Evolutionary conservation across 2,329 filamentous ascomycete genomes (phyloP), one percentile per base, ranked within the genome.

Genomic region (Metarhizium robertsii): DNA sequence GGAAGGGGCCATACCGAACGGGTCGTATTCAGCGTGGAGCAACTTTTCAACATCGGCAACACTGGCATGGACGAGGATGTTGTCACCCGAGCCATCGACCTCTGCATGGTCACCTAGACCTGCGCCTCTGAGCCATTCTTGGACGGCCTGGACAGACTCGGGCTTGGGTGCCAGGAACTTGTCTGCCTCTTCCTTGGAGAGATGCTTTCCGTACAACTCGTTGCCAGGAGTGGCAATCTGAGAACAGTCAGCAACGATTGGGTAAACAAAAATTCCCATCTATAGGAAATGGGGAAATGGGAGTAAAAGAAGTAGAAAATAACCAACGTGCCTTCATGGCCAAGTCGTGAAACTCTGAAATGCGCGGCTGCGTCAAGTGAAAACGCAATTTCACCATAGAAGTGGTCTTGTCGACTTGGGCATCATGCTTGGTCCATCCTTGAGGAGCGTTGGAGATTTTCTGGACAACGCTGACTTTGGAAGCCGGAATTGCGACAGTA

Each of bases 211-310:
- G 32, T 56, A 56, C 11, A 56, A 30, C 43, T 45, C 30, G 20
- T 56, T 29, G 6, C 55, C 55, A 16, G 55, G 55, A 3, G 55
- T 56, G n/a, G 55, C 55, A 42, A 56, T 56, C 55, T 56, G 29
- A 30, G 13, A 34, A 6, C 8, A 8, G 45, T 48, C 3, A 48
- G 45, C 25, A 14, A 29, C 11, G 10, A 4, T 25, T 25, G 25
- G 25, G 25, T 25, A 25, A 25, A 25, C 25, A 25, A 25, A 18
- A 25, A 46, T 25, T 18, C 6, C 18, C 18, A 20, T 34, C 6
- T 34, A 7, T 7, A 11, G 32, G 32, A 11, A 25, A 25, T 25
- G 25, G 25, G 25, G 25, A 25, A 25, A 25, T 25, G 25, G 25
- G 25, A 25, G 25, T 25, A 4, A 25, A 25, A 25, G 25, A 25